A percentile compares a stretch with the other conserved stretches of the same genome.
phyloP scores from a whole-genome alignment of 257 asterid genomes.

The Misopates orontium region DNA sequence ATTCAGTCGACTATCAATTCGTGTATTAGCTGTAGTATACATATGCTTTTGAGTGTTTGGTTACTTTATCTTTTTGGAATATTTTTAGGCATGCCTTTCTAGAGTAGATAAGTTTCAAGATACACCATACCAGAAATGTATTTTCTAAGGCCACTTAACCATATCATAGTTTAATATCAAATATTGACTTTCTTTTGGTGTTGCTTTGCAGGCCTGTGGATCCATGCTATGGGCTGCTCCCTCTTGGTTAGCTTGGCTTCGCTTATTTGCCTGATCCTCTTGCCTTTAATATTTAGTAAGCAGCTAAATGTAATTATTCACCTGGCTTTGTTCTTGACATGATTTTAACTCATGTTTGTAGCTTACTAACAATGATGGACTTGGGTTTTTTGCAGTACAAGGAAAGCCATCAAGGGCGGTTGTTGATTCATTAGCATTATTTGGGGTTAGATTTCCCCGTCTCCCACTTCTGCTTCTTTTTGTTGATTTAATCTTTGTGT shows the following conservation, averaged over 20 bases:
- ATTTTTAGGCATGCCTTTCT: not conserved
- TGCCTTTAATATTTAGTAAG: conserved; percentile 87
- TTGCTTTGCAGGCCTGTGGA: conserved; percentile 74
- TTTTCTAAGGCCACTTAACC: not conserved
- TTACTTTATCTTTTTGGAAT: not conserved
- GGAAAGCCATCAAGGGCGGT: conserved; percentile 87
- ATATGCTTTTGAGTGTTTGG: not conserved
- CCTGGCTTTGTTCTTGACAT: conserved; percentile 18
- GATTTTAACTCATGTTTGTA: conserved; percentile 19
- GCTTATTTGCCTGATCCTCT: conserved; percentile 84
- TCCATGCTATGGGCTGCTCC: conserved; percentile 90
- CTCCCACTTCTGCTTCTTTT: not conserved
- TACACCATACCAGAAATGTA: not conserved
- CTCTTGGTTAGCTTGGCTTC: conserved; percentile 99
- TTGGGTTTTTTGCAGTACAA: conserved; percentile 59
- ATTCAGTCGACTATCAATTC: conserved; percentile 4
- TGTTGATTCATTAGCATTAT: conserved; percentile 87
- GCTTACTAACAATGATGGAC: conserved; percentile 24
- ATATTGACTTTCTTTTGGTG: conserved; percentile 15
- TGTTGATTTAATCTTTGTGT: too few relatives aligned
- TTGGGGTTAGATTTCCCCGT: conserved; percentile 71
- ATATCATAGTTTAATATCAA: conserved; percentile 8
- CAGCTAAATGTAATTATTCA: conserved; percentile 25
- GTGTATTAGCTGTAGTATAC: not conserved
- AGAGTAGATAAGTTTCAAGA: not conserved